phyloP scores from a whole-genome alignment of 768 basidiomycete genomes.

The Amylocystis lapponica region DNA sequence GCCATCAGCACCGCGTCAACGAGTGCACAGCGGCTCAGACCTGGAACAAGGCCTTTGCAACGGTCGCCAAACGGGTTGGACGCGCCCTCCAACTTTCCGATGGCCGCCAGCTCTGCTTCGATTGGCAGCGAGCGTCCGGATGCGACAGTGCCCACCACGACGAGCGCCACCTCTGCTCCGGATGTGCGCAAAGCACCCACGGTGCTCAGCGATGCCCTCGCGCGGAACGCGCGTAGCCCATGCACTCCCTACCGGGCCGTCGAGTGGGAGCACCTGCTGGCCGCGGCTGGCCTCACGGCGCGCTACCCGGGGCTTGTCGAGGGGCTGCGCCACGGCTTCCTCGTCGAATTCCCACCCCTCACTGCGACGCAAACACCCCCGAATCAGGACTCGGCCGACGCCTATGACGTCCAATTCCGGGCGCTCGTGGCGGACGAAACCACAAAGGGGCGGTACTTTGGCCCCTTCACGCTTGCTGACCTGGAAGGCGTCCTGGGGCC shows the following conservation, averaged over 20 bases:
- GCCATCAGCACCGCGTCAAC: too few relatives aligned
- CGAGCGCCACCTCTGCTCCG: neutral
- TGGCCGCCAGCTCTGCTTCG: too few relatives aligned
- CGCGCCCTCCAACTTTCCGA: too few relatives aligned
- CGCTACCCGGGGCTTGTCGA: neutral
- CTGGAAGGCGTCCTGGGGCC: constrained; percentile 16
- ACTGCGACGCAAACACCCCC: neutral
- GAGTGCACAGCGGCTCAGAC: too few relatives aligned
- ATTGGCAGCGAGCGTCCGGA: too few relatives aligned
- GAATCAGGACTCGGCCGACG: neutral
- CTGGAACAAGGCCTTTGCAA: too few relatives aligned
- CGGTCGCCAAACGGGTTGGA: too few relatives aligned
- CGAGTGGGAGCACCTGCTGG: neutral
- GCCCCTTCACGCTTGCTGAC: constrained; percentile 1
- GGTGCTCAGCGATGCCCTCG: neutral
- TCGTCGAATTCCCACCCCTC: neutral
- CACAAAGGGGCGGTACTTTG: neutral
- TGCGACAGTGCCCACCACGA: too few relatives aligned
- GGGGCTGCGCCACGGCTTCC: neutral
- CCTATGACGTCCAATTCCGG: neutral
- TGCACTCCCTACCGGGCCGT: neutral
- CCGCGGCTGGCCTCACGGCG: neutral
- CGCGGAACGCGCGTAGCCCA: neutral
- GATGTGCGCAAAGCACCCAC: neutral
- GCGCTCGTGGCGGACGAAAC: neutral